phyloP scores from a whole-genome alignment of 345 rosid species.

The Carallia pectinifolia region DNA sequence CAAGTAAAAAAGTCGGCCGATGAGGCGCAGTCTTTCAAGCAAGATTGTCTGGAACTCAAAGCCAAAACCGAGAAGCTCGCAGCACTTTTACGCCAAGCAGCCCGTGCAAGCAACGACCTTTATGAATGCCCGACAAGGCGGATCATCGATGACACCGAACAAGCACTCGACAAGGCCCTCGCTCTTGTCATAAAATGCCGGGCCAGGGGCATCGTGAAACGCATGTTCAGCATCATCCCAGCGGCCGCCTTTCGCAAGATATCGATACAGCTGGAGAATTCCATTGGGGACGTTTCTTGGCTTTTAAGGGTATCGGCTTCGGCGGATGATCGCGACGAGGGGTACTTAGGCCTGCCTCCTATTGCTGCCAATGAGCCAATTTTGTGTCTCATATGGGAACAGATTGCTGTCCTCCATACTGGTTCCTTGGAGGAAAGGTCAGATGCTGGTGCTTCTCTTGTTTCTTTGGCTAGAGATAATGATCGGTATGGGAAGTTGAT shows the following conservation, averaged over 20 bases:
- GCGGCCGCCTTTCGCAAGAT: constrained; percentile 71
- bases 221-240: constrained; percentile 72
- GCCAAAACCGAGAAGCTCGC: constrained; percentile 72
- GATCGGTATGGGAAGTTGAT: constrained; percentile 71
- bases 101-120: constrained; percentile 68
- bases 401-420: constrained; percentile 66
- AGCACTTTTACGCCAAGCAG: constrained; percentile 66
- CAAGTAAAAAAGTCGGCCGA: constrained; percentile 54
- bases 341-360: constrained; percentile 71
- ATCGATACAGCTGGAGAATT: constrained; percentile 70
- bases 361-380: constrained; percentile 88
- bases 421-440: constrained; percentile 61
- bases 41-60: constrained; percentile 65
- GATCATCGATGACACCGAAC: constrained; percentile 70
- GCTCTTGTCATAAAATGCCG: constrained; percentile 61
- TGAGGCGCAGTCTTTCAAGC: constrained; percentile 72
- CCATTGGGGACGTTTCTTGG: constrained; percentile 79
- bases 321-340: constrained; percentile 52
- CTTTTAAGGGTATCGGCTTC: constrained; percentile 67
- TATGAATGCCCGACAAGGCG: constrained; percentile 81
- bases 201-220: constrained; percentile 62
- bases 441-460: constrained; percentile 77
- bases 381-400: constrained; percentile 82
- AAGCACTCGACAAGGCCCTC: constrained; percentile 67
- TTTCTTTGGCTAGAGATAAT: constrained; percentile 75